phyloP scores from a whole-genome alignment of 169 alveolate species.

The Plasmodium reichenowi region DNA sequence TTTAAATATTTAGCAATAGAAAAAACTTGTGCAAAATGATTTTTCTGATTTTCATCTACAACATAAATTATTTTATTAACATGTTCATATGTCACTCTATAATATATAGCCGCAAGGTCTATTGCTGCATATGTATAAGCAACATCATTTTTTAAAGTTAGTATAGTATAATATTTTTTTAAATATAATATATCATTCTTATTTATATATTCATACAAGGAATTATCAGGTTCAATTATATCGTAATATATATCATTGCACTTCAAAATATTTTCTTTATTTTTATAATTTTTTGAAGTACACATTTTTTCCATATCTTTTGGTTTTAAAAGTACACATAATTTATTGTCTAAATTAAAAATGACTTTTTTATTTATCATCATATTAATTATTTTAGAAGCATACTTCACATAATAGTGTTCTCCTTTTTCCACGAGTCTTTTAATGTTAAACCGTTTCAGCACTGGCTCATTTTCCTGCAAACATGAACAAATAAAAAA shows the following conservation, averaged over 20 bases:
- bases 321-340: conserved; percentile 44
- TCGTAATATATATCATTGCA: conserved; percentile 36
- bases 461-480: conserved; percentile 45
- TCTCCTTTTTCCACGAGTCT: conserved; percentile 64
- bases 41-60: conserved; percentile 80
- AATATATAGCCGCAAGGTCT: conserved; percentile 82
- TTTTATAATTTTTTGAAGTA: background rate
- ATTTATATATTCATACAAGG: background rate
- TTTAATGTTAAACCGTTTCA: conserved; percentile 14
- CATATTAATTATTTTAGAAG: conserved; percentile 29
- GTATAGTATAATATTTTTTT: conserved; percentile 26
- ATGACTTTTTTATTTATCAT: conserved; percentile 35
- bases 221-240: conserved; percentile 5
- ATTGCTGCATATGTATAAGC: conserved; percentile 83
- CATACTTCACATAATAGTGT: conserved; percentile 48
- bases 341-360: conserved; percentile 27
- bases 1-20: conserved; percentile 34
- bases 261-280: conserved; percentile 9
- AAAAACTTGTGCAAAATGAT: conserved; percentile 81
- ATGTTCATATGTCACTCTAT: conserved; percentile 78
- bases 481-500: background rate
- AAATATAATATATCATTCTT: conserved; percentile 22
- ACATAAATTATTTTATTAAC: conserved; percentile 81
- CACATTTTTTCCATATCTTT: background rate
- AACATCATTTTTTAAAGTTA: conserved; percentile 78